Base-by-base conservation (phyloP, 2,329 filamentous ascomycete genomes). In the Talaromyces atroroseus region DNA sequence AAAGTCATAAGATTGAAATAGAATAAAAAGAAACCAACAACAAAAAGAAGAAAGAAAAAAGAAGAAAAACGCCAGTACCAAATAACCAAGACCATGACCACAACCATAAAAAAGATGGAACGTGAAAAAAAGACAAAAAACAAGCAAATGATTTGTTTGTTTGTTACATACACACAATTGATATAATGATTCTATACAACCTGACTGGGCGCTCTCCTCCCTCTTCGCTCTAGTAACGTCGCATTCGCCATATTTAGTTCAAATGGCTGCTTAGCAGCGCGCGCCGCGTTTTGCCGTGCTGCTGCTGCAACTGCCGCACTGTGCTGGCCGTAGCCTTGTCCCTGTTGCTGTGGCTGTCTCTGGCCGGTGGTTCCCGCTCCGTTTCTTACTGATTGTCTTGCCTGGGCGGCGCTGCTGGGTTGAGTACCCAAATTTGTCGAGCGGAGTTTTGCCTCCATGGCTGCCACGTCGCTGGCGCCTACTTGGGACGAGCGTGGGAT, bases 191-290 rank as follows among this genome's bases (percentile, higher is more conserved):
- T 14, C 45, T 58, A 58, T 29, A 45, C 50, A 36, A 46, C 51
- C 20, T 57, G 47, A 14, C 58, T 65, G 18, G 69, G 68, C 24
- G 71, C 64, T 54, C 68, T 68, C 49, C 69, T 82, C 42, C 69
- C 67, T 48, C 69, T 82, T 64, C 92, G 84, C 32, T 92, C 92
- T 4, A 99, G 78, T 52, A 99, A 74, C 1, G 92, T 97, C 1
- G 94, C 89, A 56, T 94, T 94, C 62, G 95, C 90, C 38, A 99
- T 77, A 67, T 85, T 96, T 48, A 99, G 81, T 73, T 99, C 94
- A 63, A 99, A 99, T 0, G 88, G 85, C 32, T 90, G 91, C 72
- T 87, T 89, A 63, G 88, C 84, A 60, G 84, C 81, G 32, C 82
- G 79, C 46, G 86, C 84, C 42, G 94, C 90, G 67, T 90, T 90